Percentiles rank a stretch among this genome's conserved stretches.
Evolutionary conservation across 768 basidiomycete species (phyloP).

Genomic region (Mycena kentingensis): DNA sequence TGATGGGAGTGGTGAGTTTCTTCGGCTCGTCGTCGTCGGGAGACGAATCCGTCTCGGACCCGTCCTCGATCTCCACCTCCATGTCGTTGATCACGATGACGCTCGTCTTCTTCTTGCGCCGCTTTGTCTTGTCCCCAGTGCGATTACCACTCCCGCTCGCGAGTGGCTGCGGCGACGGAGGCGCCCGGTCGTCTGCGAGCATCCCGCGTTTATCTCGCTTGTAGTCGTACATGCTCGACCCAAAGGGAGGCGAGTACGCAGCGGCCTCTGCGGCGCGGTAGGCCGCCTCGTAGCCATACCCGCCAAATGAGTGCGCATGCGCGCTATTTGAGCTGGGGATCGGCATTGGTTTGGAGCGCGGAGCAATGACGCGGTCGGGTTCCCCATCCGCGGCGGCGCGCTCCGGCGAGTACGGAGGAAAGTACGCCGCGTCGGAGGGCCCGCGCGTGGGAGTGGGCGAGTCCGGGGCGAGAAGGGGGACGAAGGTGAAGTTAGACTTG

Average conservation of each 20-base stretch:
- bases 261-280: slow-evolving; percentile 24
- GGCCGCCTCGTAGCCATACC: slow-evolving; percentile 8
- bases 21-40: neutral
- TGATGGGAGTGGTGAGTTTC: neutral
- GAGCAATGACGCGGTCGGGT: slow-evolving; percentile 14
- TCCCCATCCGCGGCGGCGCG: slow-evolving; percentile 21
- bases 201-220: slow-evolving; percentile 1
- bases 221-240: slow-evolving; percentile 19
- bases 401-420: slow-evolving; percentile 14
- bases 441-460: neutral
- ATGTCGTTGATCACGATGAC: slow-evolving; percentile 19
- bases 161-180: neutral
- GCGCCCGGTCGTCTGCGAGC: slow-evolving; percentile 2
- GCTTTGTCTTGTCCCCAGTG: neutral
- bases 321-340: neutral
- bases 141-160: neutral
- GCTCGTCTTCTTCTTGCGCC: slow-evolving; percentile 16
- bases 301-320: neutral
- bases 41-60: neutral
- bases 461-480: slow-evolving; percentile 12
- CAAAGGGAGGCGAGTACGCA: slow-evolving; percentile 20
- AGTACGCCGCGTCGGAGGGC: neutral
- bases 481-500: slow-evolving; percentile 13
- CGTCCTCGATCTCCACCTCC: slow-evolving; percentile 17
- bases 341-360: neutral